Percentiles rank a stretch among this genome's conserved stretches.
Conservation (phyloP, 805 yeast genomes). For the Sugiyamaella lignohabitans region DNA sequence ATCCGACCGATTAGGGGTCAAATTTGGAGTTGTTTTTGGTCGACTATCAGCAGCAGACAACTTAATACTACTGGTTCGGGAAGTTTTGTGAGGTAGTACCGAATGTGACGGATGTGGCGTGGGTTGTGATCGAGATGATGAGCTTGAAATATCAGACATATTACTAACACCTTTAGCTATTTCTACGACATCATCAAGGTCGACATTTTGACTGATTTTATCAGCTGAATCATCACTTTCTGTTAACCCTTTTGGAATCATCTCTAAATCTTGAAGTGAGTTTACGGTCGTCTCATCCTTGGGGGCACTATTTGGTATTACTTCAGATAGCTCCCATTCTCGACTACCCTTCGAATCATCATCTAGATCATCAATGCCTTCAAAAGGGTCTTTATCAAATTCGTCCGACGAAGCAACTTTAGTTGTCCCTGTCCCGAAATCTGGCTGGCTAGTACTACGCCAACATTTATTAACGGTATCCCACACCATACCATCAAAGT, state of each 20-base stretch:
- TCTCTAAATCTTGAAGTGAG: background rate
- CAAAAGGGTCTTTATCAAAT: constrained; percentile 22
- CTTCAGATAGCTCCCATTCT: background rate
- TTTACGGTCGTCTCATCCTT: background rate
- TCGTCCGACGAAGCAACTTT: constrained; percentile 12
- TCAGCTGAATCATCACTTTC: no score
- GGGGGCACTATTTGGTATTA: background rate
- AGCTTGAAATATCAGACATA: background rate
- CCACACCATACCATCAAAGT: constrained; percentile 18
- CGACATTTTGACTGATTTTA: no score
- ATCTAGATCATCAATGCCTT: constrained; percentile 25
- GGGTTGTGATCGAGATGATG: no score
- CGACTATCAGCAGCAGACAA: background rate
- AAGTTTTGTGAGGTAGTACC: background rate
- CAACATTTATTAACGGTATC: constrained; percentile 20
- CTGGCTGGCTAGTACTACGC: constrained; percentile 11
- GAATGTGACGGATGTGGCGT: background rate
- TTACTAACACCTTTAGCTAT: background rate
- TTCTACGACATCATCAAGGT: no score
- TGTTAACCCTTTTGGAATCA: no score
- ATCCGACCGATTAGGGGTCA: background rate
- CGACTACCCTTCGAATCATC: constrained; percentile 9
- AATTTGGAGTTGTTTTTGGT: no score
- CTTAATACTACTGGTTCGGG: no score
- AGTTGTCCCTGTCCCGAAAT: constrained; percentile 19